Evolutionary conservation across 1,284 basidiomycete species (phyloP), one percentile per base, ranked within the genome.

Genomic region (Mycena sp.): DNA sequence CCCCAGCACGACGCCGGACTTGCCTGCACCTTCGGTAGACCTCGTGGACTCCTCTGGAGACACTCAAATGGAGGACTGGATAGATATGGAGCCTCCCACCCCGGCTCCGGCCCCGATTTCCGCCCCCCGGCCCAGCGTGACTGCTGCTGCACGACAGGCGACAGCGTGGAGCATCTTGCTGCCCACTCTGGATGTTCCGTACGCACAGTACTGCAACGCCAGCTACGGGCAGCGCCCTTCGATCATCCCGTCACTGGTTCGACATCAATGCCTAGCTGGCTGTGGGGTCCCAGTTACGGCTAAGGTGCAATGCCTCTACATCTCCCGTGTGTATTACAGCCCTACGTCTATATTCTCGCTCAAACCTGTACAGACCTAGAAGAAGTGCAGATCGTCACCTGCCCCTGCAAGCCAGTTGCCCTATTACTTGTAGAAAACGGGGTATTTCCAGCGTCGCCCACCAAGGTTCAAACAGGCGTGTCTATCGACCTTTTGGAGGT

Each of bases 401-500:
- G 60, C 16, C 30, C 16, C n/a, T 62, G 60, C 38, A 62, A 46
- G 60, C 41, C 60, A 5, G 41, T 62, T 6, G 41, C 60, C 2
- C 7, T 16, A 46, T 25, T 69, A 3, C 66, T 72, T 11, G 71
- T 72, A 7, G 38, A 59, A 20, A 13, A 72, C 18, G 71, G 67
- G 0, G 44, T 72, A 9, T 72, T 72, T 22, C 71, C 71, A 3
- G 30, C 55, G 4, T 72, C 71, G 3, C 71, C 71, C 14, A 30
- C 52, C 16, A 10, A n/a, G 13, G 62, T 62, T 34, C 60, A 52
- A 5, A 61, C 48, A 9, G 71, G 25, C 3, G 38, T 72, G 2
- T 69, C 62, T 18, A 72, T 72, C 11, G 56, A 69, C 37, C 22
- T 72, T 3, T 57, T 72, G 14, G 71, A 72, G 18, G 14, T 70